A percentile compares a stretch with the other conserved stretches of the same genome.
Conservation (phyloP, 306 rosid species). For the Leucaena leucocephala region DNA sequence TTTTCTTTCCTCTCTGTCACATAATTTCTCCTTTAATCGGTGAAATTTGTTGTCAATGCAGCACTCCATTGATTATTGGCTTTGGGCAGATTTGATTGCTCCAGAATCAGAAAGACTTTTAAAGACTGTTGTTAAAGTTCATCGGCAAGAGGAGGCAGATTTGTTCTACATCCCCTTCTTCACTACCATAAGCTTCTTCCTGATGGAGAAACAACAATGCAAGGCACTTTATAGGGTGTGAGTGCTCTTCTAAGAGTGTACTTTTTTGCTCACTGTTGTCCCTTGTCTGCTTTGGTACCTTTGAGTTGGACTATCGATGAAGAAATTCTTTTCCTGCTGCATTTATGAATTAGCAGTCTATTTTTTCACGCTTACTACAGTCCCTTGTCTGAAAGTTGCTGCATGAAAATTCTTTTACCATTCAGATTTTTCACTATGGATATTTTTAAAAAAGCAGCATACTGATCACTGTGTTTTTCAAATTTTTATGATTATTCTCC, state of each 20-base stretch:
- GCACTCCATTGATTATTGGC: conserved; percentile 96
- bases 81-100: conserved; percentile 89
- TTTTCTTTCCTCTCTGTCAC: background rate
- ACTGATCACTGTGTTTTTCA: background rate
- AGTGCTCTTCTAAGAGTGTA: conserved; percentile 65
- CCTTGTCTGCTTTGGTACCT: background rate
- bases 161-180: conserved; percentile 91
- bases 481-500: background rate
- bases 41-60: conserved; percentile 39
- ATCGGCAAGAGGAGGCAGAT: conserved; percentile 82
- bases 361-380: too few relatives aligned
- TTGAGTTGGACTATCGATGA: background rate
- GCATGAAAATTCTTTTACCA: background rate
- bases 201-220: conserved; percentile 92
- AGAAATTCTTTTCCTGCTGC: background rate
- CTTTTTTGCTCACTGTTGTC: conserved; percentile 8
- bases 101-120: conserved; percentile 73
- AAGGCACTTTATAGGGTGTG: conserved; percentile 99
- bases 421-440: background rate
- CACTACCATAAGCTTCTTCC: conserved; percentile 94
- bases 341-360: background rate
- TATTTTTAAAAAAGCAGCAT: background rate
- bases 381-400: too few relatives aligned
- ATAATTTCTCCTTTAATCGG: background rate
- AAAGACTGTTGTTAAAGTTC: conserved; percentile 75